Percentiles rank a stretch among this genome's conserved stretches.
Evolutionary conservation across 2,329 filamentous ascomycete species (phyloP).

Genomic region (Elsinoe ampelina): DNA sequence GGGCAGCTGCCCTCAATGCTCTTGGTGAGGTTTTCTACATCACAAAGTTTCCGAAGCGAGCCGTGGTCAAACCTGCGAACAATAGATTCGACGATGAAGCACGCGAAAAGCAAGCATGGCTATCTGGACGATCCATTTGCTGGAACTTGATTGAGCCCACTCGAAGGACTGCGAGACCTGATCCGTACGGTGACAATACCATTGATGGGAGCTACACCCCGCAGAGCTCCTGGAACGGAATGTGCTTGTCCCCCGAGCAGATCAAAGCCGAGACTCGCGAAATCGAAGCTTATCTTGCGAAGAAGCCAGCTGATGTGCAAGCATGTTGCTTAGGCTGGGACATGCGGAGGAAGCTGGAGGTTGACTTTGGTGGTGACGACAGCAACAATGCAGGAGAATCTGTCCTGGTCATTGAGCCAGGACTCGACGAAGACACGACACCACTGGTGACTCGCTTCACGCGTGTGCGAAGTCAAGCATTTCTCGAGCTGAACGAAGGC

Average conservation of each 20-base stretch:
- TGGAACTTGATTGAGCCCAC: conserved; percentile 78
- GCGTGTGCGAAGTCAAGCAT: conserved; percentile 40
- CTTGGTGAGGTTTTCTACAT: conserved; percentile 86
- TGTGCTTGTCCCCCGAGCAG: conserved; percentile 62
- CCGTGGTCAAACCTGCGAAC: conserved; percentile 40
- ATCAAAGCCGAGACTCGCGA: conserved; percentile 67
- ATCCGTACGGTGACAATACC: conserved; percentile 61
- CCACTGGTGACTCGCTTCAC: conserved; percentile 49
- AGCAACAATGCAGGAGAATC: conserved; percentile 66
- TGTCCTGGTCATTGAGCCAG: conserved; percentile 65
- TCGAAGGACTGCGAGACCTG: conserved; percentile 58
- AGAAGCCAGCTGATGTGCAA: conserved; percentile 69
- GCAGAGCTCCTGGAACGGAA: conserved; percentile 63
- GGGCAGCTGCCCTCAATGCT: conserved; percentile 90
- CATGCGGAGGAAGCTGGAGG: conserved; percentile 75
- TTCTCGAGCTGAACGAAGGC: conserved; percentile 4
- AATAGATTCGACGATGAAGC: conserved; percentile 41
- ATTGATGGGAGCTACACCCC: conserved; percentile 69
- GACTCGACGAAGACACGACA: conserved; percentile 50
- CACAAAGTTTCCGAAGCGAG: conserved; percentile 55
- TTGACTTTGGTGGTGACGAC: conserved; percentile 81
- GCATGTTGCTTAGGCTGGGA: conserved; percentile 79
- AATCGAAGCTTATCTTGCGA: conserved; percentile 65
- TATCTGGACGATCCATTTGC: conserved; percentile 63
- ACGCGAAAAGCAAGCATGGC: conserved; percentile 62